These are phyloP conservation scores for Aspergillus neoniger DNA, from an alignment of 2,329 filamentous ascomycete species.

Conservation along the genomic window DNA sequence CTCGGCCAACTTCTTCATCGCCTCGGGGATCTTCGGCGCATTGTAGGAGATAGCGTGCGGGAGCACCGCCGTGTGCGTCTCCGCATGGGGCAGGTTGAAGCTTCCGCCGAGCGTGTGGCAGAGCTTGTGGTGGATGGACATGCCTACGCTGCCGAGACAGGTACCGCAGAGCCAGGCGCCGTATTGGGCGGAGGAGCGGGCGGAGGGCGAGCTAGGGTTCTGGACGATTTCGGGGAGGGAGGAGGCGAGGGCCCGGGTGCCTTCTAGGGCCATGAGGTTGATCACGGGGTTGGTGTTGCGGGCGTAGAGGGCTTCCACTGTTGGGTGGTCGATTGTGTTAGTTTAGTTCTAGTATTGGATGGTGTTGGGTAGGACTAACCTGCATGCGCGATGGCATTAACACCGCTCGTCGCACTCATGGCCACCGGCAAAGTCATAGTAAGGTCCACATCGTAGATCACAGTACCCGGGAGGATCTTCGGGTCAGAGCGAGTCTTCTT, in stretches of 20 bases:
- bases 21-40: slow-evolving; percentile 55
- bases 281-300: slow-evolving; percentile 63
- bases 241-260: slow-evolving; percentile 54
- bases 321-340: neutral
- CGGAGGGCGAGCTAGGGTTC: slow-evolving; percentile 47
- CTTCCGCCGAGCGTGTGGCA: slow-evolving; percentile 66
- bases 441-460: slow-evolving; percentile 66
- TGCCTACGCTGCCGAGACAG: slow-evolving; percentile 61
- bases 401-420: slow-evolving; percentile 60
- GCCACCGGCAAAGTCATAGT: slow-evolving; percentile 59
- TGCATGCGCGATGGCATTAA: slow-evolving; percentile 68
- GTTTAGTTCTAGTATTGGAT: too few species aligned
- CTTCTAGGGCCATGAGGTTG: slow-evolving; percentile 60
- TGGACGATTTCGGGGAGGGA: slow-evolving; percentile 57
- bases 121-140: slow-evolving; percentile 69
- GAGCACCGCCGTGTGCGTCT: slow-evolving; percentile 65
- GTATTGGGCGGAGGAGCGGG: slow-evolving; percentile 58
- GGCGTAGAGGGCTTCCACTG: slow-evolving; percentile 65
- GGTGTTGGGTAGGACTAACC: slow-evolving; percentile 38
- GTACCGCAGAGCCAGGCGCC: slow-evolving; percentile 67
- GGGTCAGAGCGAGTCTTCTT: slow-evolving; percentile 62
- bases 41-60: slow-evolving; percentile 67
- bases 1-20: slow-evolving; percentile 56
- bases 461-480: slow-evolving; percentile 61
- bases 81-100: slow-evolving; percentile 65